phyloP scores from a whole-genome alignment of 2,329 filamentous ascomycete species.

The Neonectria coccinea region DNA sequence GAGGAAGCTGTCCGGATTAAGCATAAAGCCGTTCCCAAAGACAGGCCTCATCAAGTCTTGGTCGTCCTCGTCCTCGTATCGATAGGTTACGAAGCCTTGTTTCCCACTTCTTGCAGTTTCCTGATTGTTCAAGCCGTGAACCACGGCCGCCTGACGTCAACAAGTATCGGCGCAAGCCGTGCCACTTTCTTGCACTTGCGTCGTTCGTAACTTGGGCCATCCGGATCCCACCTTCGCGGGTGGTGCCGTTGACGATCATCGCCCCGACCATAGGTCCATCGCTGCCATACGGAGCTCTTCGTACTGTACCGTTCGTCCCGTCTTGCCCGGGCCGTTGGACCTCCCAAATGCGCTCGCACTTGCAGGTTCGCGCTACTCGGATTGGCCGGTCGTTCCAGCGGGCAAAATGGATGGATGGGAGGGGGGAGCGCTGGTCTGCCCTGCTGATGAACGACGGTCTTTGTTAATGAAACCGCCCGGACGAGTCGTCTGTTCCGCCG shows the following conservation, averaged over 20 bases:
- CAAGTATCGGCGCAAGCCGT: slow-evolving; percentile 9
- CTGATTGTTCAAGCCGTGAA: slow-evolving; percentile 7
- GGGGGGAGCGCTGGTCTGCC: slow-evolving; percentile 17
- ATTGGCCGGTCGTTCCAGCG: slow-evolving; percentile 35
- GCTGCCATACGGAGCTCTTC: slow-evolving; percentile 21
- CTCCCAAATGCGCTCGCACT: slow-evolving; percentile 22
- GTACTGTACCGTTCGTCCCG: slow-evolving; percentile 25
- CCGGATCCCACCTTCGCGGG: slow-evolving; percentile 41
- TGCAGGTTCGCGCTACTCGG: slow-evolving; percentile 25
- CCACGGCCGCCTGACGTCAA: slow-evolving; percentile 21
- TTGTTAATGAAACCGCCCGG: slow-evolving; percentile 19
- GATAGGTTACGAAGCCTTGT: slow-evolving; percentile 11
- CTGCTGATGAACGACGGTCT: slow-evolving; percentile 12
- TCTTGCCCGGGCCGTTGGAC: slow-evolving; percentile 10
- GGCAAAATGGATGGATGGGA: slow-evolving; percentile 19
- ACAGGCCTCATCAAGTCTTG: slow-evolving; percentile 6
- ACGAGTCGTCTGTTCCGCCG: slow-evolving; percentile 37
- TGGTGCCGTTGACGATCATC: slow-evolving; percentile 40
- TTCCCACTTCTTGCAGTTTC: slow-evolving; percentile 7
- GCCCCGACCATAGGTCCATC: slow-evolving; percentile 32
- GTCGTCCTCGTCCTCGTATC: slow-evolving; percentile 21
- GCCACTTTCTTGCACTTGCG: slow-evolving; percentile 9
- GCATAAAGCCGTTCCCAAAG: slow-evolving; percentile 23
- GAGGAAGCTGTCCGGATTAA: slow-evolving; percentile 21
- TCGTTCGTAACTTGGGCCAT: slow-evolving; percentile 19